Conservation (phyloP, 495 filamentous ascomycete species). For the Geoglossum glabrum region DNA sequence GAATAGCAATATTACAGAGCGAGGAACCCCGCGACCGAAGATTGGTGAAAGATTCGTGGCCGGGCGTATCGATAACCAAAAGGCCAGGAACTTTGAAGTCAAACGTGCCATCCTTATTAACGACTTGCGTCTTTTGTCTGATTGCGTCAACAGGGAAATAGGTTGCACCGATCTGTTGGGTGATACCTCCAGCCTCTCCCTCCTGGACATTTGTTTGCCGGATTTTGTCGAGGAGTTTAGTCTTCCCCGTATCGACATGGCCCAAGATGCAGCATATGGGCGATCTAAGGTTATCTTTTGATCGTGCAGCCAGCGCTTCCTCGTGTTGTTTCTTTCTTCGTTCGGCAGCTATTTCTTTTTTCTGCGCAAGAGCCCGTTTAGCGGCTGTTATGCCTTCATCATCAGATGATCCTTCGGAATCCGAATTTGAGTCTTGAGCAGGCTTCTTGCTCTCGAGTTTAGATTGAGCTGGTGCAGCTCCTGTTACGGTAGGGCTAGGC, state of each 20-base stretch:
- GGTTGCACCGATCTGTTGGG: constrained; percentile 98
- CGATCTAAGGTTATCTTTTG: constrained; percentile 83
- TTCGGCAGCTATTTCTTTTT: constrained; percentile 81
- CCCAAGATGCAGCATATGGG: constrained; percentile 99
- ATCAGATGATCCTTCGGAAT: constrained; percentile 33
- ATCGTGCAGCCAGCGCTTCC: constrained; percentile 77
- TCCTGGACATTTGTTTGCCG: constrained; percentile 98
- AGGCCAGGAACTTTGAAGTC: constrained; percentile 97
- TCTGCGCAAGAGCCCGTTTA: constrained; percentile 43
- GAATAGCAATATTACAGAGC: constrained; percentile 96
- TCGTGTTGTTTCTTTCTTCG: constrained; percentile 74
- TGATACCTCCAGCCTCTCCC: constrained; percentile 98
- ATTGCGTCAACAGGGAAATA: constrained; percentile 97
- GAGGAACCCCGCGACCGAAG: constrained; percentile 88
- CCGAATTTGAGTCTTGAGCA: constrained; percentile 27
- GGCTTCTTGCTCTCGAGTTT: constrained; percentile 2
- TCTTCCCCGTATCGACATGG: constrained; percentile 99
- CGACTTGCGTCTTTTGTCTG: constrained; percentile 71
- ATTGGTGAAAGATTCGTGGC: constrained; percentile 99
- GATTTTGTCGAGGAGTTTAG: constrained; percentile 95
- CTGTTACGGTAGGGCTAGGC: not conserved
- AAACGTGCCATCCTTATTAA: constrained; percentile 78
- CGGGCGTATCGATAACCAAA: constrained; percentile 93
- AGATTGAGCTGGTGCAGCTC: not conserved
- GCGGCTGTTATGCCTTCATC: constrained; percentile 53